These are phyloP conservation scores for Cutaneotrichosporon mucoides DNA, from an alignment of 1,284 basidiomycete species.

Conservation along the genomic window DNA sequence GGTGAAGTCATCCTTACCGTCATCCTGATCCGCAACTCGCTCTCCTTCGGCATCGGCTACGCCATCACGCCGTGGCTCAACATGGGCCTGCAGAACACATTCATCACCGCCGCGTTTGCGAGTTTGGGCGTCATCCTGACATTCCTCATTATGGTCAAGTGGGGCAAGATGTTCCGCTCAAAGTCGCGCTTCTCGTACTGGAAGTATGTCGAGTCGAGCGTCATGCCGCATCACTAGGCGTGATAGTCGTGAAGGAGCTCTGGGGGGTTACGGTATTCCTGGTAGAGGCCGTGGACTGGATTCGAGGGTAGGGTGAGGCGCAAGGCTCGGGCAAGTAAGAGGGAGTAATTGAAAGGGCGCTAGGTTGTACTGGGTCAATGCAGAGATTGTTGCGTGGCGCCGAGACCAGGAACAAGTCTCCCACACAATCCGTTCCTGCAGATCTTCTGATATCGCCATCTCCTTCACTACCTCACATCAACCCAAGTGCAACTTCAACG, in stretches of 20 bases:
- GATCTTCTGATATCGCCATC: too few relatives aligned
- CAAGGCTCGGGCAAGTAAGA: too few relatives aligned
- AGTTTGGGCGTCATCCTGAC: constrained; percentile 15
- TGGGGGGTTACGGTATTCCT: too few relatives aligned
- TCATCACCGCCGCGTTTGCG: constrained; percentile 21
- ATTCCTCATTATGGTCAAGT: constrained; percentile 19
- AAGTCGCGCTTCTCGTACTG: constrained; percentile 15
- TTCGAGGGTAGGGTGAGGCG: too few relatives aligned
- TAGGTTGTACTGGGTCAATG: too few relatives aligned
- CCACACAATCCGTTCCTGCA: too few relatives aligned
- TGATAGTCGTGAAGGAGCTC: neutral
- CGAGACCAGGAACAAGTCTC: too few relatives aligned
- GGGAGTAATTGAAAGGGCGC: too few relatives aligned
- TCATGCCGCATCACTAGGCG: constrained; percentile 5
- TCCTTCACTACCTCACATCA: too few relatives aligned
- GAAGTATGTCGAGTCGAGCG: constrained; percentile 17
- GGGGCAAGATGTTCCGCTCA: constrained; percentile 18
- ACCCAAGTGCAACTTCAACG: too few relatives aligned
- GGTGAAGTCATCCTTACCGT: constrained; percentile 25
- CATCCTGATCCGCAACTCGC: constrained; percentile 20
- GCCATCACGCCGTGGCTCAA: constrained; percentile 24
- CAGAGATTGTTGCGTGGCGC: too few relatives aligned
- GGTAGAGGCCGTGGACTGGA: neutral
- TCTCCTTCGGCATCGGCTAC: constrained; percentile 17
- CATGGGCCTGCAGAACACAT: constrained; percentile 21